A percentile compares a stretch with the other conserved stretches of the same genome.
These are phyloP conservation scores for Solanum hybrid DNA, from an alignment of 305 asterid species.

Conservation along the genomic window DNA sequence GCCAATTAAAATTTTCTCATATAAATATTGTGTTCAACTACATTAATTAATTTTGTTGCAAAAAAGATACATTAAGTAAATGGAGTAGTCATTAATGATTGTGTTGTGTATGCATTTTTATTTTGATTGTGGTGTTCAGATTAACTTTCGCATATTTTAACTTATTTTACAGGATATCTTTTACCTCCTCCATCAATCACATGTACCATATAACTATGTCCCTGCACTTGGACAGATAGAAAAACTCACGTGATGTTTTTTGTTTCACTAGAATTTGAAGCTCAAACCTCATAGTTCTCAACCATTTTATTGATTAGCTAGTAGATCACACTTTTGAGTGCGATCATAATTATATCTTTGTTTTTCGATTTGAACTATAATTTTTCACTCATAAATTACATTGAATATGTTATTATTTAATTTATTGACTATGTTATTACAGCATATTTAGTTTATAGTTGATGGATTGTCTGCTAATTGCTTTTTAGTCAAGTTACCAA, in stretches of 20 bases:
- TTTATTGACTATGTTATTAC: no score
- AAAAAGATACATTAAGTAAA: background rate
- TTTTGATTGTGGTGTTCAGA: background rate
- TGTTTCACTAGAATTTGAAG: background rate
- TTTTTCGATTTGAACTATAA: no score
- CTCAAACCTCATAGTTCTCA: background rate
- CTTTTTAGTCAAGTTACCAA: background rate
- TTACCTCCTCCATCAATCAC: fast-evolving
- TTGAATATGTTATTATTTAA: background rate
- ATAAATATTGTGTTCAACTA: background rate
- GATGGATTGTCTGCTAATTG: background rate
- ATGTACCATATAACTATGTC: background rate
- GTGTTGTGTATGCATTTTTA: no score
- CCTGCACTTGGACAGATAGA: background rate
- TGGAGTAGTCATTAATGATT: background rate
- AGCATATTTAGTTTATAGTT: background rate
- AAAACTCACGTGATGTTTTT: background rate
- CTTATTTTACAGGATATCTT: no score
- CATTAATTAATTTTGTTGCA: background rate
- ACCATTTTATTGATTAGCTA: no score
- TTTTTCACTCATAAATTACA: background rate
- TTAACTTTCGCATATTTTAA: no score
- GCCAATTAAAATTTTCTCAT: background rate
- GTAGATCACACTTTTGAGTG: background rate
- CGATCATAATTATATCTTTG: background rate